phyloP scores from a whole-genome alignment of 164 flowering plant genomes.

The Malania oleifera region DNA sequence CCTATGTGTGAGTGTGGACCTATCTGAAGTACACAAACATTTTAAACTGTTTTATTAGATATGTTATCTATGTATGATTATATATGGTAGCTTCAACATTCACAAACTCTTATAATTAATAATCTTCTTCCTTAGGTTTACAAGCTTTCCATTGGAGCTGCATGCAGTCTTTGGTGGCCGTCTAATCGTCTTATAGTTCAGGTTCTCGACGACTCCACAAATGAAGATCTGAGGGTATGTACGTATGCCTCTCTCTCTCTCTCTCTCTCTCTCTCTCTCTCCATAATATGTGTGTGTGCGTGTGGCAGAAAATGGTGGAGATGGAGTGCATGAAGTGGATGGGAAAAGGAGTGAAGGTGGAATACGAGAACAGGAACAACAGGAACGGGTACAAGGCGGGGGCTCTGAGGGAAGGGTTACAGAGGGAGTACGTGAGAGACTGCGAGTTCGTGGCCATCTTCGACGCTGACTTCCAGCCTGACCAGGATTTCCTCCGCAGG shows the following conservation, averaged over 20 bases:
- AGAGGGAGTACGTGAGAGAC: slow-evolving; percentile 40
- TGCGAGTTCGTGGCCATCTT: slow-evolving; percentile 60
- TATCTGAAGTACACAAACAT: no score
- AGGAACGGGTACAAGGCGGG: slow-evolving; percentile 68
- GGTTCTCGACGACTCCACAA: slow-evolving; percentile 69
- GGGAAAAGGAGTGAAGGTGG: slow-evolving; percentile 45
- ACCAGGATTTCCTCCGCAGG: slow-evolving; percentile 44
- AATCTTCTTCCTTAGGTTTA: slow-evolving; percentile 38
- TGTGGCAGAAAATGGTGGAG: slow-evolving; percentile 46
- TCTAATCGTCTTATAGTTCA: slow-evolving; percentile 52
- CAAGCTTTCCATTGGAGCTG: slow-evolving; percentile 65
- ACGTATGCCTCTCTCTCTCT: no score
- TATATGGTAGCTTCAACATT: slow-evolving; percentile 23
- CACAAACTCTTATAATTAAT: not conserved
- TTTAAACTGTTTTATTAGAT: no score
- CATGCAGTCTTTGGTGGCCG: slow-evolving; percentile 59
- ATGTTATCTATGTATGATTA: no score
- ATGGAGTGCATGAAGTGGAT: slow-evolving; percentile 56
- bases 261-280: not conserved
- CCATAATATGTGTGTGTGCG: not conserved
- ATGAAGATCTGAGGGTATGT: slow-evolving; percentile 38
- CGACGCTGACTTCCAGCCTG: slow-evolving; percentile 75
- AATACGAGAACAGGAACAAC: slow-evolving; percentile 49
- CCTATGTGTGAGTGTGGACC: no score
- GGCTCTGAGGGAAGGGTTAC: slow-evolving; percentile 52